phyloP scores from a whole-genome alignment of 345 rosid genomes.

The Tarenaya hassleriana region DNA sequence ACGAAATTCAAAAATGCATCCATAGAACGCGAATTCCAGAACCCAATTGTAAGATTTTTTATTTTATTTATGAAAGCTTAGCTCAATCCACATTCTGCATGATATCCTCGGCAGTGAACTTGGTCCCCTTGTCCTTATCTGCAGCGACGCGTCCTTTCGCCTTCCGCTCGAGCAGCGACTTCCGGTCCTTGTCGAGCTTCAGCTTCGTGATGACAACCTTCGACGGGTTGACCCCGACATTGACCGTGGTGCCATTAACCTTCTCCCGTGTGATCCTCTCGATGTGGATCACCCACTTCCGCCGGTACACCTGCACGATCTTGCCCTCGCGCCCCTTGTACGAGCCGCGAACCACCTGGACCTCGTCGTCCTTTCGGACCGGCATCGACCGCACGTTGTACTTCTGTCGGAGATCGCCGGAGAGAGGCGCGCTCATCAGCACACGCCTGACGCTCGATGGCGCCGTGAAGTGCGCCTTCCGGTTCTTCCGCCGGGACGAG shows the following conservation, averaged over 20 bases:
- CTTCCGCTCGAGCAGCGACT: conserved; percentile 49
- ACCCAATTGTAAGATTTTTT: no score
- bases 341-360: conserved; percentile 53
- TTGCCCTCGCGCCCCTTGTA: conserved; percentile 62
- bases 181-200: conserved; percentile 57
- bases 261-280: conserved; percentile 61
- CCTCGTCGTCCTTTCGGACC: conserved; percentile 57
- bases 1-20: no score
- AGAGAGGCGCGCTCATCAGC: conserved; percentile 50
- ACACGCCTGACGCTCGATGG: conserved; percentile 50
- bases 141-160: conserved; percentile 59
- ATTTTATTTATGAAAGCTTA: background rate
- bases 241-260: conserved; percentile 55
- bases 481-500: conserved; percentile 52
- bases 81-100: conserved; percentile 50
- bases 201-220: conserved; percentile 54
- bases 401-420: conserved; percentile 48
- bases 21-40: no score
- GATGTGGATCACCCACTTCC: conserved; percentile 61
- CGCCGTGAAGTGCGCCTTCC: conserved; percentile 58
- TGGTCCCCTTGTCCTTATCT: conserved; percentile 55
- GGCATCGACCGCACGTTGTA: conserved; percentile 61
- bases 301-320: conserved; percentile 51
- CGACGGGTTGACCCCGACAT: conserved; percentile 54
- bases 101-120: conserved; percentile 51